Conservation (phyloP, 331 rosid species). For the Acacia concinna region DNA sequence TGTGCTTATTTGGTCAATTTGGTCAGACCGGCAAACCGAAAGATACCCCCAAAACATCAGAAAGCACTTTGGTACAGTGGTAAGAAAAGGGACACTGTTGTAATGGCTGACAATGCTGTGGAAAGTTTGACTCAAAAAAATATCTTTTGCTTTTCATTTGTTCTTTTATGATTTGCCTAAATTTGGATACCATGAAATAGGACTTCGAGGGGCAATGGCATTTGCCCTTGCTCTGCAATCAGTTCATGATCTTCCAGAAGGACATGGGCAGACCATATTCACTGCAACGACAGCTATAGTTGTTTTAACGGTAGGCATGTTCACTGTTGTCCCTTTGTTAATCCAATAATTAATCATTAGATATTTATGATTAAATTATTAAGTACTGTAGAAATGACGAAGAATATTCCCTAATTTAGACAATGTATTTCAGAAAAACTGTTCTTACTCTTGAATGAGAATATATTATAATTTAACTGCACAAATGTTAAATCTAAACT, state of each 20-base stretch:
- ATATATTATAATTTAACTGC: not conserved
- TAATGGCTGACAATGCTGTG: not conserved
- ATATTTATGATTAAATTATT: not conserved
- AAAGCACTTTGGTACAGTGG: slow-evolving; percentile 91
- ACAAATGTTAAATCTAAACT: not conserved
- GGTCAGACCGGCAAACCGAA: slow-evolving; percentile 60
- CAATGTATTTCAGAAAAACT: not conserved
- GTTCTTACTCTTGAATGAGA: not conserved
- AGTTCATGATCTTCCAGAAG: slow-evolving; percentile 79
- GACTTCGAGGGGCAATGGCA: slow-evolving; percentile 94
- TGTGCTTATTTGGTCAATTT: slow-evolving; percentile 77
- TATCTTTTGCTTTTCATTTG: not conserved
- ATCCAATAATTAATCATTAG: slow-evolving; percentile 3
- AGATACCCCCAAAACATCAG: slow-evolving; percentile 71
- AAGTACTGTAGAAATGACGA: not conserved
- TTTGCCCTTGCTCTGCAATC: slow-evolving; percentile 89
- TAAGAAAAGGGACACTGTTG: slow-evolving; percentile 41
- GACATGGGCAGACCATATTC: slow-evolving; percentile 84
- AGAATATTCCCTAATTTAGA: not conserved
- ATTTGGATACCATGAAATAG: slow-evolving; percentile 36
- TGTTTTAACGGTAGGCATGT: slow-evolving; percentile 68
- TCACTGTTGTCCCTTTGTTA: slow-evolving; percentile 18
- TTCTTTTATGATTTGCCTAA: slow-evolving; percentile 10
- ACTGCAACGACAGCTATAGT: slow-evolving; percentile 89
- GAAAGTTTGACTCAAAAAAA: not conserved